Percentiles rank a stretch among this genome's conserved stretches.
Evolutionary conservation across 345 rosid species (phyloP).

Genomic region (Camelina sativa): DNA sequence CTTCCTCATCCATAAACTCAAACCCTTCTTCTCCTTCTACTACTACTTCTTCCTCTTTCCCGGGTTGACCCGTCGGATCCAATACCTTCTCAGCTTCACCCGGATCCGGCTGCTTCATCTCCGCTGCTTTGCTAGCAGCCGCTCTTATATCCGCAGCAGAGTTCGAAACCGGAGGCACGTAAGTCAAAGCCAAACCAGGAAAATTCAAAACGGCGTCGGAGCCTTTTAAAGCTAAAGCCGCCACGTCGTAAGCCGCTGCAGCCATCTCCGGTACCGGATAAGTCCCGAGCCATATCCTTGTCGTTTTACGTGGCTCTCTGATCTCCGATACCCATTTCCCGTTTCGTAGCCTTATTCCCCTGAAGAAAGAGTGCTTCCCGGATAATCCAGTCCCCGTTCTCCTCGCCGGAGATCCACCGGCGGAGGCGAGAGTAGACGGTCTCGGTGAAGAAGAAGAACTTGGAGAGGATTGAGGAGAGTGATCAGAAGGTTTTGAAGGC

Average conservation of each 20-base stretch:
- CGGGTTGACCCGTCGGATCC: conserved; percentile 43
- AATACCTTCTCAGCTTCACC: conserved; percentile 2
- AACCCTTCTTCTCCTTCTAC: conserved; percentile 17
- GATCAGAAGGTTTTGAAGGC: conserved; percentile 23
- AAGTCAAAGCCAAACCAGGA: conserved; percentile 54
- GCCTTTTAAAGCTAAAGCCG: conserved; percentile 76
- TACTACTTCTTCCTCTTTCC: conserved; percentile 22
- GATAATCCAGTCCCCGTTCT: conserved; percentile 30
- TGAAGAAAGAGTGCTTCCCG: conserved; percentile 52
- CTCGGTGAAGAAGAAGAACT: conserved; percentile 35
- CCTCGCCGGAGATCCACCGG: conserved; percentile 30
- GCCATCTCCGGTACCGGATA: conserved; percentile 80
- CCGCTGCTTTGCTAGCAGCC: conserved; percentile 65
- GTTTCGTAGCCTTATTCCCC: conserved; percentile 69
- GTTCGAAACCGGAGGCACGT: conserved; percentile 54
- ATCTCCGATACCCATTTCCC: conserved; percentile 88
- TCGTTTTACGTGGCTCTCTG: conserved; percentile 75
- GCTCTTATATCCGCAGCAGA: conserved; percentile 61
- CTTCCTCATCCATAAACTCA: conserved; percentile 65
- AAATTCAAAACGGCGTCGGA: conserved; percentile 60
- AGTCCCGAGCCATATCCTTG: conserved; percentile 76
- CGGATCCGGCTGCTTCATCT: conserved; percentile 39
- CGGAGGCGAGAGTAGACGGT: not conserved
- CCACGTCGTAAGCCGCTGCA: conserved; percentile 79
- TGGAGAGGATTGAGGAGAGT: conserved; percentile 35